A percentile compares a stretch with the other conserved stretches of the same genome.
These are phyloP conservation scores for Puccinia polysora DNA, from an alignment of 1,284 basidiomycete genomes.

Conservation along the genomic window DNA sequence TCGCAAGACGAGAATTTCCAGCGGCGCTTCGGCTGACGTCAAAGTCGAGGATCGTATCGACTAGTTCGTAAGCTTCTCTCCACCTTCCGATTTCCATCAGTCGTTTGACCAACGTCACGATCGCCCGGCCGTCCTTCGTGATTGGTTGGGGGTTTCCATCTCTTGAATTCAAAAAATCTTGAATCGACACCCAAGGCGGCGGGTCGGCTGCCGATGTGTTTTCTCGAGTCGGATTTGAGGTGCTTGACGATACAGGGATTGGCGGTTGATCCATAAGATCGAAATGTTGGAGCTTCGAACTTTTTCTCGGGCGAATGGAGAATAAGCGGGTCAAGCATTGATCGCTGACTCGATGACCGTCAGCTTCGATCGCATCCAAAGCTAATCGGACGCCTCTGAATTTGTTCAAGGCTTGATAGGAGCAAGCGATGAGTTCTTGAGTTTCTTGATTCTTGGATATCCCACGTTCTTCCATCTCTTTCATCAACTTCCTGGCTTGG, in stretches of 20 bases:
- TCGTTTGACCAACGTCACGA: conserved; percentile 21
- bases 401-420: conserved; percentile 33
- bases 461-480: conserved; percentile 35
- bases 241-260: not conserved
- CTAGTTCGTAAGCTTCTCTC: conserved; percentile 10
- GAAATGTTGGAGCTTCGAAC: conserved; percentile 18
- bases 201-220: not conserved
- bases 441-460: conserved; percentile 20
- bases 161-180: conserved; percentile 4
- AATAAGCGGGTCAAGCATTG: conserved; percentile 24
- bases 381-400: conserved; percentile 24
- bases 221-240: not conserved
- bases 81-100: conserved; percentile 32
- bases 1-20: not conserved
- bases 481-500: conserved; percentile 24
- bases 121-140: conserved; percentile 13
- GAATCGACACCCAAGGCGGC: conserved; percentile 6
- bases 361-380: conserved; percentile 8
- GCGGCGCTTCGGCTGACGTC: not conserved
- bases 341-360: conserved; percentile 7
- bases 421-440: conserved; percentile 21
- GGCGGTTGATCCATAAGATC: conserved; percentile 33
- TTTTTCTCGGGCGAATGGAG: conserved; percentile 30
- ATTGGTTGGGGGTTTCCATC: not conserved
- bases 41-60: conserved; percentile 20